A percentile compares a stretch with the other conserved stretches of the same genome.
Evolutionary conservation across 139 green algal genomes (phyloP).

Genomic region (Picochlorum sp.): DNA sequence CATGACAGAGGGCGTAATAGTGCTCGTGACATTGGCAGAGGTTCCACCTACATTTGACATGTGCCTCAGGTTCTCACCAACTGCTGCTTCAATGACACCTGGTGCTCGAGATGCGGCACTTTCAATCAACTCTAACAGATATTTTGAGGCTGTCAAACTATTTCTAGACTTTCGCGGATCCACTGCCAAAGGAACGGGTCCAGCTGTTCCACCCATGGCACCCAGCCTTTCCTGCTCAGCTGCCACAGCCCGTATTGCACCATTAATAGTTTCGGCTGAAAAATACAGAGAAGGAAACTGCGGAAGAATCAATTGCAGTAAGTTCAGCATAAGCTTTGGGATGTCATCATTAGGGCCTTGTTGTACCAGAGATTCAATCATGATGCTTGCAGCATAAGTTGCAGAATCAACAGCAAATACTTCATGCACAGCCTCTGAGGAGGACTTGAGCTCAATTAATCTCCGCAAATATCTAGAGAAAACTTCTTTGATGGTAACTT

Average conservation of each 20-base stretch:
- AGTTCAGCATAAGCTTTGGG: not conserved
- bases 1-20: slow-evolving; percentile 21
- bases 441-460: not conserved
- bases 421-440: slow-evolving; percentile 8
- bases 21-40: not conserved
- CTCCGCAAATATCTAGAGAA: slow-evolving; percentile 11
- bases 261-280: not conserved
- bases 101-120: slow-evolving; percentile 4
- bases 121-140: not conserved
- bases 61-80: slow-evolving; percentile 2
- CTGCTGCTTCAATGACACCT: not conserved
- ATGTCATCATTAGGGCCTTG: slow-evolving; percentile 13
- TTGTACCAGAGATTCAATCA: slow-evolving; percentile 13
- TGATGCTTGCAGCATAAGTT: slow-evolving; percentile 2
- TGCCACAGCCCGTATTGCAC: not conserved
- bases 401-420: slow-evolving; percentile 10
- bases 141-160: not conserved
- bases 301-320: not conserved
- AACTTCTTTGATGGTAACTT: not conserved
- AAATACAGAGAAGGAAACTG: slow-evolving; percentile 5
- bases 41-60: not conserved
- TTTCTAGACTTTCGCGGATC: not conserved
- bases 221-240: not conserved
- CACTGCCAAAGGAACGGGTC: not conserved
- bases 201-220: not conserved